Conservation (phyloP, 805 yeast species). For the Candida loeiensis region DNA sequence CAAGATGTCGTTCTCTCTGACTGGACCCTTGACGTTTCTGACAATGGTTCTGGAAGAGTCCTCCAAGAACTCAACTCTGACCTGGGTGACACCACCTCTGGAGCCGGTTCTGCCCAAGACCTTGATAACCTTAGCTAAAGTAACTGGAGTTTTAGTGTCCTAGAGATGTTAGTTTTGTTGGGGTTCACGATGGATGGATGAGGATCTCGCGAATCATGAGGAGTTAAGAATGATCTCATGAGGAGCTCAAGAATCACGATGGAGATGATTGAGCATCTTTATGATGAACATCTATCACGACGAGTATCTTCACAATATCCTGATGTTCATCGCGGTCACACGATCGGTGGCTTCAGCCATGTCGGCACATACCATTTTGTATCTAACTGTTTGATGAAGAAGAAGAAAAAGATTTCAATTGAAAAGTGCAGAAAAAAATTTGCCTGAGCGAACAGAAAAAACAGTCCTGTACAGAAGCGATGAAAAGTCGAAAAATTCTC, state of each 20-base stretch:
- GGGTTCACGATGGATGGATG: not conserved
- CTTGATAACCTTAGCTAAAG: constrained; percentile 99
- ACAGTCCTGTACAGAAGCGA: constrained; percentile 1
- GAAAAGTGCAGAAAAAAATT: constrained; percentile 2
- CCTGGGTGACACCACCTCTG: constrained; percentile 99
- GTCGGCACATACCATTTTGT: constrained; percentile 21
- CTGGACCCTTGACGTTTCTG: constrained; percentile 97
- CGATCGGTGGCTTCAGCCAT: no score
- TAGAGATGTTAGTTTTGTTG: constrained; percentile 17
- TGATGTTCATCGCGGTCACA: no score
- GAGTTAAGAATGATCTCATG: not conserved
- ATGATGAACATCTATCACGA: no score
- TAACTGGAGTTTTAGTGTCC: constrained; percentile 85
- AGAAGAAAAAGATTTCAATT: constrained; percentile 11
- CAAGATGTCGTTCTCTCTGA: constrained; percentile 96
- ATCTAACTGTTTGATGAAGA: constrained; percentile 13
- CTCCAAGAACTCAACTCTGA: constrained; percentile 94
- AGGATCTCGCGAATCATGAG: not conserved
- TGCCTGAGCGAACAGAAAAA: constrained; percentile 3
- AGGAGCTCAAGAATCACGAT: not conserved
- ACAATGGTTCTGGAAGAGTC: constrained; percentile 93
- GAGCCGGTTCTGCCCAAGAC: constrained; percentile 99
- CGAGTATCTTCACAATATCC: no score
- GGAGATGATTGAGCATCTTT: no score
- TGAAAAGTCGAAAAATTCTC: constrained; percentile 4